A percentile compares a stretch with the other conserved stretches of the same genome.
Conservation (phyloP, 352 stramenopile genomes). For the Chrysophaeum taylorii region DNA sequence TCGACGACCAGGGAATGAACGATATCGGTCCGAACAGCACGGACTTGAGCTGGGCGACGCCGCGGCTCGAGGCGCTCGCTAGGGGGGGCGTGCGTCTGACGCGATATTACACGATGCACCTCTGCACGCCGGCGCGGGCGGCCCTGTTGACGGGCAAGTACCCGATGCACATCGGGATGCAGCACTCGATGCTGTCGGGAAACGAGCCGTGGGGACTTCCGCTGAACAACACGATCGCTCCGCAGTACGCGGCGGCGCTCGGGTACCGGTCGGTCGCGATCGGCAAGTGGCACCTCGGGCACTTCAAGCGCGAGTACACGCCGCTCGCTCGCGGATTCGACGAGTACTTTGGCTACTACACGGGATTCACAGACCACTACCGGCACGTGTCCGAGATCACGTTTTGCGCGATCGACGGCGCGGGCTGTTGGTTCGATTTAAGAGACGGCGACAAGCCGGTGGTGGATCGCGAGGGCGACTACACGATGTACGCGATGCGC, state of each 20-base stretch:
- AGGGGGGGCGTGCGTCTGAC: no score
- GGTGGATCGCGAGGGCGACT: not conserved
- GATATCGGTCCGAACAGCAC: no score
- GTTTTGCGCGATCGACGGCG: not conserved
- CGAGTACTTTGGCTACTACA: slow-evolving; percentile 16
- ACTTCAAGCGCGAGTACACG: not conserved
- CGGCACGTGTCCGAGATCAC: not conserved
- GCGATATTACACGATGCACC: no score
- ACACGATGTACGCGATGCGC: not conserved
- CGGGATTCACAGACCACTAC: not conserved
- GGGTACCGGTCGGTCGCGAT: slow-evolving; percentile 20
- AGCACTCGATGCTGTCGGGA: not conserved
- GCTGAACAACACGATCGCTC: no score
- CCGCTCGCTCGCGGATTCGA: slow-evolving; percentile 18
- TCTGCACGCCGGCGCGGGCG: no score
- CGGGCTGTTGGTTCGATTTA: not conserved
- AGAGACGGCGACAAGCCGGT: not conserved
- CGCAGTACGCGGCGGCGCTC: not conserved
- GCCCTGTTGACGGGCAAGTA: no score
- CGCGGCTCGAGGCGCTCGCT: no score
- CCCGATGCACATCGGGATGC: not conserved
- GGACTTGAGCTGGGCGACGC: not conserved
- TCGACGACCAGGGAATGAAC: no score
- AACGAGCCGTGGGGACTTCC: not conserved
- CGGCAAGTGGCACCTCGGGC: slow-evolving; percentile 23